phyloP scores from a whole-genome alignment of 2,329 filamentous ascomycete species.

The Diaporthe capsici region DNA sequence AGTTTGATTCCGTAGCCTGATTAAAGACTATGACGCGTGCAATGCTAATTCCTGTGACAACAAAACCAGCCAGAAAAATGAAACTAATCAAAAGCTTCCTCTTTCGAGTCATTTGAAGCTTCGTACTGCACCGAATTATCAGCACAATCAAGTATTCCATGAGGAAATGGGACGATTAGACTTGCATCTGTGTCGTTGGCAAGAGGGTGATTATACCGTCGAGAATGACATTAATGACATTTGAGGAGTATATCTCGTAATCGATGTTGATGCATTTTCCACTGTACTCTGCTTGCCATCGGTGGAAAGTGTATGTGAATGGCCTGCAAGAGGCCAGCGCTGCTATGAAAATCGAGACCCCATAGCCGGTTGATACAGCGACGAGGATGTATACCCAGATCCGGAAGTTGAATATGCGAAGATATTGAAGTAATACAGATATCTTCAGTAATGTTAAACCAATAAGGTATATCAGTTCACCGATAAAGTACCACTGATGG shows the following conservation, averaged over 20 bases:
- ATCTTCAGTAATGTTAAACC: not conserved
- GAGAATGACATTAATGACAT: not conserved
- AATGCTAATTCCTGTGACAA: conserved; percentile 4
- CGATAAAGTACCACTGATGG: not conserved
- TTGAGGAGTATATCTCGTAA: not conserved
- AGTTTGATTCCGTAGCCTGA: not conserved
- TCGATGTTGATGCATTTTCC: not conserved
- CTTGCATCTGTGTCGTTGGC: conserved; percentile 1
- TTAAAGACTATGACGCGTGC: not conserved
- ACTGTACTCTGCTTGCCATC: not conserved
- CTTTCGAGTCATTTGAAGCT: not conserved
- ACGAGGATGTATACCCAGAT: not conserved
- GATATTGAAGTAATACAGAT: conserved; percentile 1
- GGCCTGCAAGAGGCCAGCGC: not conserved
- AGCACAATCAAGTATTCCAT: not conserved
- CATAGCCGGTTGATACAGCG: not conserved
- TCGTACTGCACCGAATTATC: not conserved
- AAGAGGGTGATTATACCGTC: not conserved
- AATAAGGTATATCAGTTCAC: not conserved
- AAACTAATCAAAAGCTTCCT: not conserved
- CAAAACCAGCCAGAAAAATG: not conserved
- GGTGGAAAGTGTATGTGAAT: not conserved
- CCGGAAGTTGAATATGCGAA: conserved; percentile 17
- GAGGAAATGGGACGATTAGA: not conserved
- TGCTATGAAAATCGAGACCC: not conserved